These are phyloP conservation scores for Clavispora phyllophila DNA, from an alignment of 805 yeast genomes.

Conservation along the genomic window DNA sequence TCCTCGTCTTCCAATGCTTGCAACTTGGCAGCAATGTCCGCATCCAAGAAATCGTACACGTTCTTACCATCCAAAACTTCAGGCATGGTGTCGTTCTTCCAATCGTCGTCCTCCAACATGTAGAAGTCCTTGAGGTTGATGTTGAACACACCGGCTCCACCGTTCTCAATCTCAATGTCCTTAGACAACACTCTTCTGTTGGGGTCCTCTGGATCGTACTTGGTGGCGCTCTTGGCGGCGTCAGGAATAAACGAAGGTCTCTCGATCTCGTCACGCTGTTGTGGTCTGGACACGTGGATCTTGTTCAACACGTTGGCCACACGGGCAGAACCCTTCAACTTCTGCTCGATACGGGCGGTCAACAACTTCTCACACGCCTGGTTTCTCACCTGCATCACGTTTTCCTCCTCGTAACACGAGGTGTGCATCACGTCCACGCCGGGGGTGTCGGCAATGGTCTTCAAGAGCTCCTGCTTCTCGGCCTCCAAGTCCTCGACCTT, in stretches of 20 bases:
- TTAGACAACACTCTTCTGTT: slow-evolving; percentile 75
- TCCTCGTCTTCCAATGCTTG: slow-evolving; percentile 97
- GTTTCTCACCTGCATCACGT: slow-evolving; percentile 93
- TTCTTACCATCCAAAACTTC: slow-evolving; percentile 94
- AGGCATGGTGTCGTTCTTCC: slow-evolving; percentile 98
- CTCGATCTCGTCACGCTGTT: slow-evolving; percentile 77
- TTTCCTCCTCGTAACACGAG: slow-evolving; percentile 91
- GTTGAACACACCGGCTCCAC: slow-evolving; percentile 98
- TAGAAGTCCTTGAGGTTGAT: slow-evolving; percentile 90
- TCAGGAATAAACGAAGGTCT: slow-evolving; percentile 85
- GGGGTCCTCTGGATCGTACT: slow-evolving; percentile 77
- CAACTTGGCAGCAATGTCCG: slow-evolving; percentile 89
- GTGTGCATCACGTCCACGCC: slow-evolving; percentile 91
- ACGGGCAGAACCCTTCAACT: slow-evolving; percentile 88
- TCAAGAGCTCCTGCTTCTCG: slow-evolving; percentile 66
- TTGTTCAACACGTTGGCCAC: slow-evolving; percentile 85
- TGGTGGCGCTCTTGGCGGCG: slow-evolving; percentile 51
- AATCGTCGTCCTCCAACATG: slow-evolving; percentile 87
- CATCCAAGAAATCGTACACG: slow-evolving; percentile 95
- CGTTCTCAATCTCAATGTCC: slow-evolving; percentile 89
- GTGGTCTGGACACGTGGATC: slow-evolving; percentile 91
- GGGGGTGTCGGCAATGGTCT: slow-evolving; percentile 57
- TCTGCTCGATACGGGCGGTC: slow-evolving; percentile 94
- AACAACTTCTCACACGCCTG: slow-evolving; percentile 95
- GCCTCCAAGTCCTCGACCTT: slow-evolving; percentile 76